Evolutionary conservation across 2,329 filamentous ascomycete genomes (phyloP).

Genomic region (Basipetospora chlamydospora): DNA sequence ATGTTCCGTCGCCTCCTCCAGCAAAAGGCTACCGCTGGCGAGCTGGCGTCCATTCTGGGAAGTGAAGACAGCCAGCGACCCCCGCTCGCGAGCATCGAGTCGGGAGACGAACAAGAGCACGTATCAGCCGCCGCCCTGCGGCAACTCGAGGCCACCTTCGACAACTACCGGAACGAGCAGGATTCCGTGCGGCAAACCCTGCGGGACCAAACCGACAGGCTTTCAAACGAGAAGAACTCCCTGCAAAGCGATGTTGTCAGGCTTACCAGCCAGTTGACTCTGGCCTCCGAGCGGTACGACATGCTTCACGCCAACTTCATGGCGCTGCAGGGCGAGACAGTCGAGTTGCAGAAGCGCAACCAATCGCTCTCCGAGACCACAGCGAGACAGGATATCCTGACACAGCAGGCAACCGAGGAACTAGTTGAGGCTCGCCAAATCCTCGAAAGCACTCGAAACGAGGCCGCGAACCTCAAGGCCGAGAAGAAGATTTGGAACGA

Average conservation of each 20-base stretch:
- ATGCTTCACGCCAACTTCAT: slow-evolving; percentile 81
- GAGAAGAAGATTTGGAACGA: slow-evolving; percentile 92
- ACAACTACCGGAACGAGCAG: slow-evolving; percentile 77
- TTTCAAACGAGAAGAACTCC: slow-evolving; percentile 69
- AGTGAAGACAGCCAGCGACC: slow-evolving; percentile 42
- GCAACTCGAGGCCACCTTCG: slow-evolving; percentile 80
- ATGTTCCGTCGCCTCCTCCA: slow-evolving; percentile 94
- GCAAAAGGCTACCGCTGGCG: slow-evolving; percentile 45
- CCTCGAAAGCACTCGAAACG: slow-evolving; percentile 75
- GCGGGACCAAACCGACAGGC: slow-evolving; percentile 67
- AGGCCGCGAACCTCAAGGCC: slow-evolving; percentile 83
- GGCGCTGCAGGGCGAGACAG: slow-evolving; percentile 72
- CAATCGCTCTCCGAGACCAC: slow-evolving; percentile 65
- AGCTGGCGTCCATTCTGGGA: slow-evolving; percentile 56
- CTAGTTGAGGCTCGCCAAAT: slow-evolving; percentile 72
- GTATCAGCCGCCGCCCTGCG: slow-evolving; percentile 55
- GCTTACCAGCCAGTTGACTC: slow-evolving; percentile 63
- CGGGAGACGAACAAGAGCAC: slow-evolving; percentile 43
- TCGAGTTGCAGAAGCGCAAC: slow-evolving; percentile 70
- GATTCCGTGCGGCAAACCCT: slow-evolving; percentile 67
- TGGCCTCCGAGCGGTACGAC: slow-evolving; percentile 72
- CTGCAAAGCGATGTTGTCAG: slow-evolving; percentile 73
- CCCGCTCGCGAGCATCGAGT: slow-evolving; percentile 44
- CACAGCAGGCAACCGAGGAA: slow-evolving; percentile 86
- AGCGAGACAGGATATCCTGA: slow-evolving; percentile 78